Conservation (phyloP, 1,284 basidiomycete genomes). For the Sanguinoderma infundibulare region DNA sequence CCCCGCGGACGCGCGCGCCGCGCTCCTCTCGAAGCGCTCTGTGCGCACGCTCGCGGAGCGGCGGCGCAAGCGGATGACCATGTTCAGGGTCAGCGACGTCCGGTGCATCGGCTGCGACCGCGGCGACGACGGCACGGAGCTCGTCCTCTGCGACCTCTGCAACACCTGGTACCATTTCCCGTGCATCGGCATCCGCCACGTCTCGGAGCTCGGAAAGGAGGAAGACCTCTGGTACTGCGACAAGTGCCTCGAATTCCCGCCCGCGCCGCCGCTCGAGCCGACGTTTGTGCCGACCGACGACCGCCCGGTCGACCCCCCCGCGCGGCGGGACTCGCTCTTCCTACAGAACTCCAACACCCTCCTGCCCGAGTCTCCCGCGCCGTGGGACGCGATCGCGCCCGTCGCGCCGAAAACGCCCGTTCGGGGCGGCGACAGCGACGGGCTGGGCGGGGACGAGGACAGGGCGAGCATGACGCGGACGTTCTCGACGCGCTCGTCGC, state of each 20-base stretch:
- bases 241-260: constrained; percentile 46
- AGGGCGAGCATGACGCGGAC: constrained; percentile 30
- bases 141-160: constrained; percentile 80
- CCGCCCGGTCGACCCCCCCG: constrained; percentile 32
- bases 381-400: constrained; percentile 37
- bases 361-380: constrained; percentile 56
- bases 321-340: constrained; percentile 54
- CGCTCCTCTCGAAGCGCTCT: constrained; percentile 69
- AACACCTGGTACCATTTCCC: constrained; percentile 77
- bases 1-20: constrained; percentile 73
- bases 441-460: constrained; percentile 1
- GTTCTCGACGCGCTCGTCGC: constrained; percentile 45
- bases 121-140: constrained; percentile 64
- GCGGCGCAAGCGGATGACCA: constrained; percentile 23
- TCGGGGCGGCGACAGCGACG: constrained; percentile 32
- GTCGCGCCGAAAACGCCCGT: constrained; percentile 50
- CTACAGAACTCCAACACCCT: constrained; percentile 49
- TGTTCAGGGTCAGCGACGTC: constrained; percentile 39
- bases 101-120: constrained; percentile 67
- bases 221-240: constrained; percentile 79
- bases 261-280: constrained; percentile 52
- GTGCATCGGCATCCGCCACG: constrained; percentile 70
- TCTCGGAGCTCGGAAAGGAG: constrained; percentile 68
- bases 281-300: constrained; percentile 68
- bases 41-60: constrained; percentile 57